Percentiles rank a stretch among this genome's conserved stretches.
These are phyloP conservation scores for Kewa caespitosa DNA, from an alignment of 179 eudicot species.

Conservation along the genomic window DNA sequence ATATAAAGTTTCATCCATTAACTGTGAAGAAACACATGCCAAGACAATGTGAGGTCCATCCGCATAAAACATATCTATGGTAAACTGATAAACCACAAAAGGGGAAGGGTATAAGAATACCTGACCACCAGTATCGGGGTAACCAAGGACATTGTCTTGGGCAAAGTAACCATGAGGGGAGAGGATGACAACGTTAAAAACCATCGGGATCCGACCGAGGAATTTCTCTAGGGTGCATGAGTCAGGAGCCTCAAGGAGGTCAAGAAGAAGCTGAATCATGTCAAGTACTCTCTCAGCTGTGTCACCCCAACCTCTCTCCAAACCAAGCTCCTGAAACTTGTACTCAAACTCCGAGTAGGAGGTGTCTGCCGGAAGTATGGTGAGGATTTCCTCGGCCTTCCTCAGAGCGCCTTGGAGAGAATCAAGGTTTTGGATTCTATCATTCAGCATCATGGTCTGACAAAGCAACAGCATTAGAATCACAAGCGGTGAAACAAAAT, in stretches of 20 bases:
- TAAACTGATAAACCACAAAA: no score
- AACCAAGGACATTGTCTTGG: conserved; percentile 61
- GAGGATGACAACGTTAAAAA: conserved; percentile 55
- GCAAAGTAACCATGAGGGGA: conserved; percentile 68
- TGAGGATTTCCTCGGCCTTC: conserved; percentile 75
- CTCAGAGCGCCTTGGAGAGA: conserved; percentile 66
- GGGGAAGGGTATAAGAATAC: conserved; percentile 19
- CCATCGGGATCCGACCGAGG: conserved; percentile 52
- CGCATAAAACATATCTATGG: no score
- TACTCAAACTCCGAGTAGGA: conserved; percentile 43
- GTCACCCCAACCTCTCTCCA: conserved; percentile 56
- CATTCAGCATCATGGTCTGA: conserved; percentile 88
- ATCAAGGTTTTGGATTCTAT: conserved; percentile 64
- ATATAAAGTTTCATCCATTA: no score
- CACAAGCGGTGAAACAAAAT: not conserved
- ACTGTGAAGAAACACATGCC: no score
- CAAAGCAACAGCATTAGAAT: not conserved
- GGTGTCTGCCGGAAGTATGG: conserved; percentile 46
- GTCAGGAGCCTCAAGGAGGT: conserved; percentile 52
- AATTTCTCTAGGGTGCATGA: conserved; percentile 51
- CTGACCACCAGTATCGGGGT: conserved; percentile 77
- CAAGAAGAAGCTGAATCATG: conserved; percentile 46
- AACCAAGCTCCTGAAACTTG: conserved; percentile 45
- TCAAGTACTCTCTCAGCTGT: conserved; percentile 39
- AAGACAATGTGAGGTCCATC: no score